Conservation (phyloP, 352 stramenopile genomes). For the Phytophthora brassicae region DNA sequence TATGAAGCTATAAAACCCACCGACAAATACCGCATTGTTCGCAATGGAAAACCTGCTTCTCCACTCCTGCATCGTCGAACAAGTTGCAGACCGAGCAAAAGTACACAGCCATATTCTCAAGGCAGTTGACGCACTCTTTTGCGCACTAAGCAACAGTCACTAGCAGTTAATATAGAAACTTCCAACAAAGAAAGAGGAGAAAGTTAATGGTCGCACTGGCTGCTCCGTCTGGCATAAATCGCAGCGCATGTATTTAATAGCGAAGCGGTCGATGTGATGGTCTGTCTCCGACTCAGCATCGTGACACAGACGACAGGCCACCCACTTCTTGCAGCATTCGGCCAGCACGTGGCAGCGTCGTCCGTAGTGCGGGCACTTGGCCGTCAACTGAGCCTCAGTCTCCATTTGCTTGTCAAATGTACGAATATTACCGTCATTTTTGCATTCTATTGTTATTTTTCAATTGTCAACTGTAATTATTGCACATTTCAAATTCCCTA, state of each 20-base stretch:
- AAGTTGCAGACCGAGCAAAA: conserved; percentile 75
- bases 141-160: conserved; percentile 41
- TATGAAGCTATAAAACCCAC: conserved; percentile 41
- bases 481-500: too few species aligned
- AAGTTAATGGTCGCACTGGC: conserved; percentile 35
- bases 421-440: too few species aligned
- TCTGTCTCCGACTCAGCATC: conserved; percentile 46
- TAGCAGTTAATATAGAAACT: neutral
- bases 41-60: conserved; percentile 78
- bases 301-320: conserved; percentile 76
- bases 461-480: neutral
- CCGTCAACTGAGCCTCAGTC: neutral
- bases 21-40: conserved; percentile 76
- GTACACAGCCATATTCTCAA: conserved; percentile 54
- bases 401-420: conserved; percentile 1
- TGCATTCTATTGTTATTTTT: conserved; percentile 1
- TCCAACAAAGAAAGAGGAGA: neutral
- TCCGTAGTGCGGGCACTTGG: conserved; percentile 59
- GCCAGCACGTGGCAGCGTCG: conserved; percentile 69
- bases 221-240: conserved; percentile 59
- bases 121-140: conserved; percentile 48
- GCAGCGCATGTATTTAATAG: conserved; percentile 72
- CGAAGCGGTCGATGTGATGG: conserved; percentile 79
- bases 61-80: conserved; percentile 61
- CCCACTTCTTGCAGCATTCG: conserved; percentile 74